Evolutionary conservation across 148 eudicot species (phyloP).

Genomic region (Rhododendron henanense): DNA sequence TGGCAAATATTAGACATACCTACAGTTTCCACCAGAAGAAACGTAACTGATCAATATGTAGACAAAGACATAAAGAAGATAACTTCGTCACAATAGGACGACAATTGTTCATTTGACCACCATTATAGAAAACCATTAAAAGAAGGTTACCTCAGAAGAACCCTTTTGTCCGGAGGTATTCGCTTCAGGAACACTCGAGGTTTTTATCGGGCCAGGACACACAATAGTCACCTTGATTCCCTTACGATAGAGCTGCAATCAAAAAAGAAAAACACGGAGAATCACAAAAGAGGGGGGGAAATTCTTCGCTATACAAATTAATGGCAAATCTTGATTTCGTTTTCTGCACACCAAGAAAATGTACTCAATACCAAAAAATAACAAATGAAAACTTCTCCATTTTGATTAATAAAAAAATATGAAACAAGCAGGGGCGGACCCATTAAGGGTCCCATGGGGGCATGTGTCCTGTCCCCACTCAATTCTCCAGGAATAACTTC

Average conservation of each 20-base stretch:
- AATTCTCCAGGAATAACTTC: too few species aligned
- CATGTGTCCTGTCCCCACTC: too few species aligned
- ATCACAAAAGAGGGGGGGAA: neutral
- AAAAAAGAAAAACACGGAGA: conserved; percentile 11
- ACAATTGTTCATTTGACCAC: neutral
- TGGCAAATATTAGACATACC: neutral
- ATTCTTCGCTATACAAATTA: neutral
- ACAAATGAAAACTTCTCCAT: neutral
- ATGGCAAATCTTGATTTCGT: neutral
- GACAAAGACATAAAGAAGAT: neutral
- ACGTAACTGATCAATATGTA: neutral
- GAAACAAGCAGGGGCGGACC: too few species aligned
- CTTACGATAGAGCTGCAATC: conserved; percentile 59
- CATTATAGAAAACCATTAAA: conserved; percentile 1
- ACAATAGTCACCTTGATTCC: conserved; percentile 91
- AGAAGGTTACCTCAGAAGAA: conserved; percentile 49
- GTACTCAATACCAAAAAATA: neutral
- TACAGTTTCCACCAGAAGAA: neutral
- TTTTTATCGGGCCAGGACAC: conserved; percentile 92
- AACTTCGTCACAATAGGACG: neutral
- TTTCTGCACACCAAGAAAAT: neutral
- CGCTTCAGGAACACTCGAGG: conserved; percentile 43
- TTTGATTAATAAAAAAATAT: neutral
- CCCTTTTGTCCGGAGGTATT: conserved; percentile 37
- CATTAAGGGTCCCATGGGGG: too few species aligned